These are phyloP conservation scores for Thyridium curvatum DNA, from an alignment of 2,329 filamentous ascomycete genomes.

Conservation along the genomic window DNA sequence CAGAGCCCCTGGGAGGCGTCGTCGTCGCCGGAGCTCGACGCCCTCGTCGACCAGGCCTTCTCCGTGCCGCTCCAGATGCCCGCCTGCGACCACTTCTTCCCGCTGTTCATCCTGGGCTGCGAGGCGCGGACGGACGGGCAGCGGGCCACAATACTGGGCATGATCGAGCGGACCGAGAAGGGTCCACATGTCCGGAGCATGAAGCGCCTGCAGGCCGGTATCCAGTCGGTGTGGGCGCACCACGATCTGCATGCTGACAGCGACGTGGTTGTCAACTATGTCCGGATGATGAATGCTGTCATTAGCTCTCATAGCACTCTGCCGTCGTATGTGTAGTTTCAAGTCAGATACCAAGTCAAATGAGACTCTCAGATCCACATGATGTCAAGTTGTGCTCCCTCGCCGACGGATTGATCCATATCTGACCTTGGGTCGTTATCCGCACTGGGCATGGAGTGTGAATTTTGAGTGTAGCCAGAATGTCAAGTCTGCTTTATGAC, in stretches of 20 bases:
- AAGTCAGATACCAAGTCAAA: too few species aligned
- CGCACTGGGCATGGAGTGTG: too few species aligned
- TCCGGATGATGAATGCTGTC: slow-evolving; percentile 13
- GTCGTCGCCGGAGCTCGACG: slow-evolving; percentile 9
- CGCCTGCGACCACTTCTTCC: slow-evolving; percentile 24
- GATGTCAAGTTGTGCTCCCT: too few species aligned
- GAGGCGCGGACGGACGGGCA: slow-evolving; percentile 25
- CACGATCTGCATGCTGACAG: slow-evolving; percentile 22
- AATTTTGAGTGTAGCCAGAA: too few species aligned
- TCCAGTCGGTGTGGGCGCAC: slow-evolving; percentile 25
- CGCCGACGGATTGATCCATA: too few species aligned
- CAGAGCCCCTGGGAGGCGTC: slow-evolving; percentile 15
- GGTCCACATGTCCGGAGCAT: slow-evolving; percentile 13
- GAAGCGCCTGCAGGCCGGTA: slow-evolving; percentile 10
- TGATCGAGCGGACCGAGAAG: slow-evolving; percentile 20
- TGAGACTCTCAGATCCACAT: too few species aligned
- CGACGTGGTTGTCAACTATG: slow-evolving; percentile 21
- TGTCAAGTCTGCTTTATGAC: too few species aligned
- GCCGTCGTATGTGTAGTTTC: slow-evolving; percentile 13
- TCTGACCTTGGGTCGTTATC: too few species aligned
- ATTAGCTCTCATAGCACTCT: slow-evolving; percentile 13
- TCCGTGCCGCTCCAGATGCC: slow-evolving; percentile 2
- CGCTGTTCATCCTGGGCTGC: slow-evolving; percentile 24
- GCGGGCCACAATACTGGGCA: slow-evolving; percentile 18
- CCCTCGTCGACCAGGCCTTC: slow-evolving; percentile 12